phyloP scores from a whole-genome alignment of 495 filamentous ascomycete species.

The Hypoxylon trugodes region DNA sequence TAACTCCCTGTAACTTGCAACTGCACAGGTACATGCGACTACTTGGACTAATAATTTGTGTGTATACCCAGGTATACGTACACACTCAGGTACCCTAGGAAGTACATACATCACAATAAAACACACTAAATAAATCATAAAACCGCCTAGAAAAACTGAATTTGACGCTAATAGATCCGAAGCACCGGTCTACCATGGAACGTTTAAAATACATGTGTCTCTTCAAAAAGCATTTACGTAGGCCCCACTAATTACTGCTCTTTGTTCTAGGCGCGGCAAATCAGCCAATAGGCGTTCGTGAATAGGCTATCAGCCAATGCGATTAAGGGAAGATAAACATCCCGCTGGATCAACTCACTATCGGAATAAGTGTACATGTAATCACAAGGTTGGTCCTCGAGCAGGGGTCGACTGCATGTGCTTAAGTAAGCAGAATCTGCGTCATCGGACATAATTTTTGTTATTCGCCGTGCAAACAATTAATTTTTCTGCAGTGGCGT shows the following conservation, averaged over 20 bases:
- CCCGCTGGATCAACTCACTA: background rate
- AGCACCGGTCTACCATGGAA: constrained; percentile 27
- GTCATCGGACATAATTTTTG: constrained; percentile 37
- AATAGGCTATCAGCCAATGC: constrained; percentile 1
- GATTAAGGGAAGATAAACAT: background rate
- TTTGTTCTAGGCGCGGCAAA: background rate
- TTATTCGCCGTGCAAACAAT: constrained; percentile 33
- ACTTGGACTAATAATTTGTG: background rate
- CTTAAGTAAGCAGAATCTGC: too few species aligned
- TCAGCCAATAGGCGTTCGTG: constrained; percentile 5
- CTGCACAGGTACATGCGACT: constrained; percentile 37
- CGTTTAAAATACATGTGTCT: too few species aligned
- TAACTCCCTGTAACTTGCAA: too few species aligned
- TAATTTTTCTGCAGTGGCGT: constrained; percentile 9
- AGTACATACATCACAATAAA: background rate
- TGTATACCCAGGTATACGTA: constrained; percentile 1
- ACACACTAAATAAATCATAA: constrained; percentile 4
- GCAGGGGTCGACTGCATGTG: background rate
- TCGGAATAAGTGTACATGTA: too few species aligned
- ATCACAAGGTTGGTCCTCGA: background rate
- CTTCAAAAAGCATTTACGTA: too few species aligned
- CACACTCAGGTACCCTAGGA: too few species aligned
- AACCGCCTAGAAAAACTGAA: constrained; percentile 32
- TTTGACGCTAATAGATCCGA: constrained; percentile 29
- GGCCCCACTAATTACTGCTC: background rate